A percentile compares a stretch with the other conserved stretches of the same genome.
These are phyloP conservation scores for Sporothrix brunneoviolacea DNA, from an alignment of 2,329 filamentous ascomycete species.

Conservation along the genomic window DNA sequence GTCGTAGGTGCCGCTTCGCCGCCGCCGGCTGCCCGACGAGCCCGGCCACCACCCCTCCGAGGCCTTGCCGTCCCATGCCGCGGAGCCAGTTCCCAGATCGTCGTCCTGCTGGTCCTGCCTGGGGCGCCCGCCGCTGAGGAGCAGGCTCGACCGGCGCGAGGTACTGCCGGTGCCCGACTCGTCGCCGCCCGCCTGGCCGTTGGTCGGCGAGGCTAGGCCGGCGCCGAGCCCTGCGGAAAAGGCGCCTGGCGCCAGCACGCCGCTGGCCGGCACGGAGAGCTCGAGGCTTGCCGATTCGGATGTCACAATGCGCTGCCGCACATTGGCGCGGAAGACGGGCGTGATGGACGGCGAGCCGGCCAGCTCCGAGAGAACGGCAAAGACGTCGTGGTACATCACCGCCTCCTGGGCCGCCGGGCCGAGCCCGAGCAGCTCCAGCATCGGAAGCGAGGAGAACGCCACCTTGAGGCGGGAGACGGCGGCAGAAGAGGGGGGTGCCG, in stretches of 20 bases:
- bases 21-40: background rate
- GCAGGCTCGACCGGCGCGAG: conserved; percentile 11
- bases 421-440: conserved; percentile 42
- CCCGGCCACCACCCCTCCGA: background rate
- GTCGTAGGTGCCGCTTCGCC: conserved; percentile 8
- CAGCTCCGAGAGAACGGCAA: conserved; percentile 46
- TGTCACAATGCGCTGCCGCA: conserved; percentile 32
- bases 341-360: conserved; percentile 36
- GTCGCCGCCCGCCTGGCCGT: background rate
- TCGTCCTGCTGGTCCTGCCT: background rate
- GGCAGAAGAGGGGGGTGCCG: conserved; percentile 1
- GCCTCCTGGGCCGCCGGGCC: conserved; percentile 28
- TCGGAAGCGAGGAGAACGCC: conserved; percentile 31
- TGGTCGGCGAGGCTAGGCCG: conserved; percentile 12
- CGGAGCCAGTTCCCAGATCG: background rate
- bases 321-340: conserved; percentile 37
- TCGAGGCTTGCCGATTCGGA: conserved; percentile 20
- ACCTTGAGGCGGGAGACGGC: conserved; percentile 31
- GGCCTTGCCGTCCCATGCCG: background rate
- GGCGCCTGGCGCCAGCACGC: background rate
- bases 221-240: conserved; percentile 12
- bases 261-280: conserved; percentile 14
- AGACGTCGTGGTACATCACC: conserved; percentile 44
- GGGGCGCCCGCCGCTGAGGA: conserved; percentile 1
- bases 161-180: background rate